These are phyloP conservation scores for Pseudogymnoascus verrucosus DNA, from an alignment of 2,329 filamentous ascomycete species.

Conservation along the genomic window DNA sequence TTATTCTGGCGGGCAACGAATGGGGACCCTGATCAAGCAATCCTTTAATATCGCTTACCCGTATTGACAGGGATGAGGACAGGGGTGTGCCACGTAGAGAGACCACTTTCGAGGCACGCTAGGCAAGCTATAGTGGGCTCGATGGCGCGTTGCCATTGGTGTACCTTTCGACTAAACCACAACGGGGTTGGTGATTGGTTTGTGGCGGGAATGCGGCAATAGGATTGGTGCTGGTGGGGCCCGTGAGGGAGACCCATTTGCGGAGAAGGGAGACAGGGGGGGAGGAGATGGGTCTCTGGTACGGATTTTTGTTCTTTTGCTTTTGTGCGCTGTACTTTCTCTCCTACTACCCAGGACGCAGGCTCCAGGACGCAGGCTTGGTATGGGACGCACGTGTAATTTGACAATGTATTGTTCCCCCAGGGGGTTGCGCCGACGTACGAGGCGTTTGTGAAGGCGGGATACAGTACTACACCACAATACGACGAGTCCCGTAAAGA, in stretches of 20 bases:
- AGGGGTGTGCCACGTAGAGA: neutral
- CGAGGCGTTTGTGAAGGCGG: neutral
- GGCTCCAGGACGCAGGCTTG: too few species aligned
- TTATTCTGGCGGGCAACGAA: neutral
- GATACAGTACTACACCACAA: neutral
- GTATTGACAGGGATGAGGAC: neutral
- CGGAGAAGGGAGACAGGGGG: neutral
- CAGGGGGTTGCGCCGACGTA: too few species aligned
- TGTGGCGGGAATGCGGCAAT: neutral
- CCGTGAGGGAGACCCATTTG: neutral
- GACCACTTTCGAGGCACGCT: neutral
- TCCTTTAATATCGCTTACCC: constrained; percentile 6
- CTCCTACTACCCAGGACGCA: too few species aligned
- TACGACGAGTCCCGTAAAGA: neutral
- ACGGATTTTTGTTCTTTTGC: too few species aligned
- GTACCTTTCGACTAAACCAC: neutral
- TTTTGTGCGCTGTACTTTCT: too few species aligned
- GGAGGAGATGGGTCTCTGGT: too few species aligned
- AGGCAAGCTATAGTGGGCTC: neutral
- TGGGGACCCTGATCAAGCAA: neutral
- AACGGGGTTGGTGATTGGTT: neutral
- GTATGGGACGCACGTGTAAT: too few species aligned
- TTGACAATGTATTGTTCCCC: too few species aligned
- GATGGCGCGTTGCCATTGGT: neutral
- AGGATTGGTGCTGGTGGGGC: neutral